Base-by-base conservation (phyloP, 2,329 filamentous ascomycete species). In the Fusarium coicis region DNA sequence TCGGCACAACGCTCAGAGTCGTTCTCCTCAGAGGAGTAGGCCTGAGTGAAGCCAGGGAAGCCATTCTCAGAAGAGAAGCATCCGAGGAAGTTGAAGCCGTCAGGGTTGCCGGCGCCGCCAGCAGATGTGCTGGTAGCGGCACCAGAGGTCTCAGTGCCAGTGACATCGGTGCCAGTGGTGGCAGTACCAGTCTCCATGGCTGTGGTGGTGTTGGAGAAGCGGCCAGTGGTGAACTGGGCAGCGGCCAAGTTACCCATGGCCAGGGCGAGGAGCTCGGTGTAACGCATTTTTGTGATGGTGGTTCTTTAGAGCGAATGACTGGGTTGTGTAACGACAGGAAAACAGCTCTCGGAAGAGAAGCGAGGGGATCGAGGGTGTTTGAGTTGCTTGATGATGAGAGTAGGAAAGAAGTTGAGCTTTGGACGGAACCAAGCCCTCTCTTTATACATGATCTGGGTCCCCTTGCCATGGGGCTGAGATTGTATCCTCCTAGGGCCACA, bases 321-420 rank as follows among this genome's bases (percentile, higher is more conserved):
- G 61, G 68, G 56, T 56, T 57, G 60, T 57, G 61, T 70, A 78
- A 75, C 64, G 74, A 79, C 73, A 68, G 74, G 62, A 28, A 62
- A 73, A 43, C 68, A 74, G 75, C 74, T 76, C 80, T 80, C 78
- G 74, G 76, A 66, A 59, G 50, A 70, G 72, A 76, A 77, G 73
- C 67, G 80, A 80, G 70, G 50, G 78, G 72, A 77, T 80, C 80
- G 78, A 81, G 79, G 78, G 57, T 74, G 72, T 69, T 70, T 69
- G 70, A 56, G 53, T 65, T 69, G 67, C 59, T 74, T 75, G 70
- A 68, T 77, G 73, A 59, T 52, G 76, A 70, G 74, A 64, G 66
- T 70, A 61, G 52, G 70, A 42, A 62, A 62, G 68, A 70, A 69
- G 39, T 15, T 37, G 49, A 9, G 28, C 18, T 44, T 65, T 65